Evolutionary conservation across 2,329 filamentous ascomycete genomes (phyloP), one percentile per base, ranked within the genome.

Genomic region (Venturiaceae sp.): DNA sequence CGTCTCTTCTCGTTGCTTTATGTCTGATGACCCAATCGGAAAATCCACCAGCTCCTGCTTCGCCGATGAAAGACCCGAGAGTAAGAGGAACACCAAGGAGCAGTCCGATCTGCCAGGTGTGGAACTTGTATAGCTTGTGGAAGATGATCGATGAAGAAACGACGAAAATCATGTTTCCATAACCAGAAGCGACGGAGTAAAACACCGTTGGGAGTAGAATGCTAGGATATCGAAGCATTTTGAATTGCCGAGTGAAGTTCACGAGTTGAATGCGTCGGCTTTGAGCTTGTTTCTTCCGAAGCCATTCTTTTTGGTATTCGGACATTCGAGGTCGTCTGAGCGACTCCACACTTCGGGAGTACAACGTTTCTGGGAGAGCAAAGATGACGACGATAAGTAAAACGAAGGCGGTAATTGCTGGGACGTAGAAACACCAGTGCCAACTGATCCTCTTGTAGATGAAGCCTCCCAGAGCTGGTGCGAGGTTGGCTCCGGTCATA

Each of bases 81-180:
- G 55, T 61, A 14, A 60, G 33, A 28, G 60, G 52, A 11, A 62
- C 11, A 9, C 60, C 60, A 4, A 62, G 39, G 3, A 60, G 33
- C 7, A 62, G 34, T 28, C 61, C 61, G n/a, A 59, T 52, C 34
- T 62, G 57, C 33, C 54, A 53, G 9, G 61, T 60, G 14, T 46
- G 21, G 19, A 61, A 60, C 7, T 56, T 34, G 44, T 62, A 62
- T 11, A 47, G 3, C 21, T 26, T 36, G 16, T 34, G 39, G 30
- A 62, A 62, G 19, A 60, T 6, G 14, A 39, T 46, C 13, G 61
- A 33, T 16, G 53, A 54, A 8, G 53, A 59, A 16, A 60, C 44
- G 33, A 60, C 30, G 55, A 61, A 62, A 47, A 62, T 36, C 53
- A 62, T 58, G 47, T 52, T 53, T 32, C 54, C 61, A 52, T 56